Base-by-base conservation (phyloP, 2,329 filamentous ascomycete species). In the Alternaria sp. region DNA sequence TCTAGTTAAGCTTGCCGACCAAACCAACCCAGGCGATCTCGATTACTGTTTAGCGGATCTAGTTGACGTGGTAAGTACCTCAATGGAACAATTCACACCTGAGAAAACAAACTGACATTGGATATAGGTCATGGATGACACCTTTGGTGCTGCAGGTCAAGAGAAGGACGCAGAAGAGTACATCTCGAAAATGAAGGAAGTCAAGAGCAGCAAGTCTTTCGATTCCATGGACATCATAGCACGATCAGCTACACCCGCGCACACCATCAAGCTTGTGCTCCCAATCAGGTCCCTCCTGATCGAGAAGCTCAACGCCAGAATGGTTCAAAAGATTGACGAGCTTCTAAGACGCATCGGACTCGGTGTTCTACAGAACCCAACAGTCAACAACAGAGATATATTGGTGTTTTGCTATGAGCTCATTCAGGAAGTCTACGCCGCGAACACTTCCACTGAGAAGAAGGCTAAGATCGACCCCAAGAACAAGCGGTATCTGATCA, bases 131-230 rank as follows among this genome's bases (percentile, higher is more conserved):
- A 95, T 99, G 92, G 95, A 99, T 72, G 96, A 99, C 75, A 95
- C 96, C 12, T 99, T 99, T 74, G 96, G 96, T 30, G 88, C 89
- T 6, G 91, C 91, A 34, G 95, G 95, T 2, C 91, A 97, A 80
- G 94, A 99, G 75, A 99, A 99, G 79, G 95, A 99, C 71, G 94
- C 94, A 0, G 93, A 97, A 70, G 95, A 94, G 54, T 99, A 99
- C 76, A 90, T 91, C 57, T 97, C 89, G 75, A 91, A 94, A 78
- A 97, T 96, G 90, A 97, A 96, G 79, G 95, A 99, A 80, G 90
- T 99, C 57, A 98, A 97, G 82, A 95, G 92, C 78, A 97, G 92
- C 83, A 99, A 98, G 83, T 97, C 94, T 75, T 96, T 94, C 72
- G 96, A 99, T 75, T 96, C 95, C 0, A 96, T 98, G 89, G 94